Percentiles rank a stretch among this genome's conserved stretches.
Evolutionary conservation across 768 basidiomycete species (phyloP).

Genomic region (Kondoa subrosea): DNA sequence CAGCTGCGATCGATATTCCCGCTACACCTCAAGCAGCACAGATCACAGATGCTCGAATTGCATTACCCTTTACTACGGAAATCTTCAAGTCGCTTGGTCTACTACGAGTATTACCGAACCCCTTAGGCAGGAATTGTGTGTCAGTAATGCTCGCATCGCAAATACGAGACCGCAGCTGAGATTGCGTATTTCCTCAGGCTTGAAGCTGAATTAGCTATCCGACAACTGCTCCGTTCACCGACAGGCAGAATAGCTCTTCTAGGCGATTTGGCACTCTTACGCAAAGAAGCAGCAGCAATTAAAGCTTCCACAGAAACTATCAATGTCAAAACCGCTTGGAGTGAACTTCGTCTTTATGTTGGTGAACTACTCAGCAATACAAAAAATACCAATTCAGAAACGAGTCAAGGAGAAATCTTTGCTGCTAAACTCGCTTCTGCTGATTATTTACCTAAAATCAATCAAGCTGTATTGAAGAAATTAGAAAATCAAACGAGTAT

Average conservation of each 20-base stretch:
- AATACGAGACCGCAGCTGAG: not conserved
- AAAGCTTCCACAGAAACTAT: not conserved
- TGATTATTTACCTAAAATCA: too few species aligned
- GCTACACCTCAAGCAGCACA: not conserved
- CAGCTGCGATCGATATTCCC: not conserved
- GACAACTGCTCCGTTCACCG: not conserved
- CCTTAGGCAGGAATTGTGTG: not conserved
- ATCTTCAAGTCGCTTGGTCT: not conserved
- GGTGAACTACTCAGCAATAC: not conserved
- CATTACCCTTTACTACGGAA: conserved; percentile 2
- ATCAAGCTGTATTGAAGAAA: too few species aligned
- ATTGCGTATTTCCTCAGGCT: not conserved
- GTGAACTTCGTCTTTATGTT: not conserved
- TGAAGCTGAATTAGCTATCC: not conserved
- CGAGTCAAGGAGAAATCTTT: not conserved
- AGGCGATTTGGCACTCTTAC: not conserved
- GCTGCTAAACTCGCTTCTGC: not conserved
- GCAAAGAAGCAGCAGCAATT: not conserved
- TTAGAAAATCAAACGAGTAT: too few species aligned
- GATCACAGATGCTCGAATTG: not conserved
- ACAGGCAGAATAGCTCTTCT: not conserved
- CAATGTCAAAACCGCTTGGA: not conserved
- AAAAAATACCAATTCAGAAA: not conserved
- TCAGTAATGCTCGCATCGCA: not conserved
- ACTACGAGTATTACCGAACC: not conserved